These are phyloP conservation scores for Boletus pseudo-olivaceus DNA, from an alignment of 768 basidiomycete species.

Conservation along the genomic window DNA sequence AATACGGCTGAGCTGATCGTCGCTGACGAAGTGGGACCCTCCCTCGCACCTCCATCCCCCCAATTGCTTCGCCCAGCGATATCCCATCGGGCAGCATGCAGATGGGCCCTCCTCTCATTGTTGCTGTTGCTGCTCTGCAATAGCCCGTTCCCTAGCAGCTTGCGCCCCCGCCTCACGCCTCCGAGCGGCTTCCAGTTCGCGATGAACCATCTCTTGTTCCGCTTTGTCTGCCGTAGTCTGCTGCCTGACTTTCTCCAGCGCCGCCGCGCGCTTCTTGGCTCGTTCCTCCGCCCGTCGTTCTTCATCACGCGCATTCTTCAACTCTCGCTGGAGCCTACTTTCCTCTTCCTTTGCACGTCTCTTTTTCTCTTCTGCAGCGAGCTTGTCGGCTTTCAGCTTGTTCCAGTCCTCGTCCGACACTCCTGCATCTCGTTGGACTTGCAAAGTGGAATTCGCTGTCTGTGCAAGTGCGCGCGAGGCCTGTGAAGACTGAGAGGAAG, in stretches of 20 bases:
- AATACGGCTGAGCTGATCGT: conserved; percentile 25
- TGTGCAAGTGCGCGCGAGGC: neutral
- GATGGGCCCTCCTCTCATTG: conserved; percentile 41
- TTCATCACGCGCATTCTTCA: conserved; percentile 14
- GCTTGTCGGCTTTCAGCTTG: conserved; percentile 41
- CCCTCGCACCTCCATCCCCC: conserved; percentile 46
- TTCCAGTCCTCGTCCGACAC: conserved; percentile 52
- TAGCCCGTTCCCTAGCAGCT: conserved; percentile 22
- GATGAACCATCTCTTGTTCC: conserved; percentile 21
- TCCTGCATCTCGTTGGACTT: conserved; percentile 42
- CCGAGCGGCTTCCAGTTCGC: conserved; percentile 26
- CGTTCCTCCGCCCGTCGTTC: conserved; percentile 24
- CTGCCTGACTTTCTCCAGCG: conserved; percentile 17
- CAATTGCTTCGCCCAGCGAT: conserved; percentile 38
- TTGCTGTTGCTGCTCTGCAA: conserved; percentile 28
- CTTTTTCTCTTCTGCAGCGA: conserved; percentile 21
- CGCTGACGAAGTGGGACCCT: conserved; percentile 40
- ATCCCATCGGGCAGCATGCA: conserved; percentile 50
- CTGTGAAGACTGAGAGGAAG: neutral
- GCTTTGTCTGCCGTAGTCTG: conserved; percentile 18
- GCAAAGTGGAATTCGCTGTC: neutral
- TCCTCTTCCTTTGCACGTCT: conserved; percentile 18
- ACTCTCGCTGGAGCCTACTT: conserved; percentile 14
- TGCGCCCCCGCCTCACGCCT: conserved; percentile 19
- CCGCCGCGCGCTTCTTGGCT: conserved; percentile 17